Base-by-base conservation (phyloP, 495 filamentous ascomycete species). In the Entonaema liquescens region DNA sequence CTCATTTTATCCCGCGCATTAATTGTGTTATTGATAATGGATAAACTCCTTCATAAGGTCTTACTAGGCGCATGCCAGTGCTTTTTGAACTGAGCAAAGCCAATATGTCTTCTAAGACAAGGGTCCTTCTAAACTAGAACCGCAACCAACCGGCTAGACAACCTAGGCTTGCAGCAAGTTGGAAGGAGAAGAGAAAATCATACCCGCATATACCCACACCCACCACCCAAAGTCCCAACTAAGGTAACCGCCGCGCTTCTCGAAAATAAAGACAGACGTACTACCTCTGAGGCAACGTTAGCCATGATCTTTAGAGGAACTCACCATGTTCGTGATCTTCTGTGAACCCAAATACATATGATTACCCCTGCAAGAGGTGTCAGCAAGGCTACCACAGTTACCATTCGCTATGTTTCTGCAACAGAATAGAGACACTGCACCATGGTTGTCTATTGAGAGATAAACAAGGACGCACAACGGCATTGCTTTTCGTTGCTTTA, bases 111-210 rank as follows among this genome's bases (percentile, higher is more conserved):
- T 44, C 28, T 40, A 55, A 47, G 47, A 61, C 64, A 68, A 59
- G 70, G 65, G 42, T 65, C 26, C 55, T 60, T 55, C 28, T 44
- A 33, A 50, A n/a, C 40, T 40, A 55, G 70, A 73, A 61, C 65
- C 65, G 70, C 70, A 68, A 62, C 21, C 61, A 73, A 55, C 70
- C 65, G 70, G 70, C 52, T 60, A 25, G 65, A 65, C 70, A 68
- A 59, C 56, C 49, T 65, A 28, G 26, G 62, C 61, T 28, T 73
- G 61, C 70, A 65, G 55, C 40, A 61, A 62, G 17, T 55, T 65
- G 33, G 57, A 68, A 42, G 17, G 38, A 5, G 3, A 12, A 19
- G 25, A 2, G 21, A 57, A 38, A 68, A 29, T 49, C 36, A 36
- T 15, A 57, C n/a, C 35, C 15, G 58, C 58, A 68, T 57, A 26